These are phyloP conservation scores for Stemphylium lycopersici DNA, from an alignment of 2,329 filamentous ascomycete species.

Conservation along the genomic window DNA sequence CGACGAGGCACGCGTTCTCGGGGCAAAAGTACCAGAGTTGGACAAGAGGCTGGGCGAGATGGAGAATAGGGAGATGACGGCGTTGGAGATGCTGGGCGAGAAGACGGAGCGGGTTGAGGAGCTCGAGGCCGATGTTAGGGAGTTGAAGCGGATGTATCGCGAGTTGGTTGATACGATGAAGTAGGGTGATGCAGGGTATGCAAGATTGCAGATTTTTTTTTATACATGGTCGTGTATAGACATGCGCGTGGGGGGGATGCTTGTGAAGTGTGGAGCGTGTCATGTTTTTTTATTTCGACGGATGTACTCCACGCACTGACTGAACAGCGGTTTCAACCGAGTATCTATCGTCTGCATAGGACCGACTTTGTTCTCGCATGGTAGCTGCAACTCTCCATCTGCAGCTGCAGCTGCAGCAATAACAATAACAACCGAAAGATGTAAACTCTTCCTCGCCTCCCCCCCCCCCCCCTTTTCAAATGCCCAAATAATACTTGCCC, in stretches of 20 bases:
- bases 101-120: slow-evolving; percentile 96
- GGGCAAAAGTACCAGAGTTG: slow-evolving; percentile 66
- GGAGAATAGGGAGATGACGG: slow-evolving; percentile 83
- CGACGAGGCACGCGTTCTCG: slow-evolving; percentile 69
- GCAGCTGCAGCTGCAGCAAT: too few relatives aligned
- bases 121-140: slow-evolving; percentile 82
- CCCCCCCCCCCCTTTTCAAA: slow-evolving; percentile 33
- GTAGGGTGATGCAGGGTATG: too few relatives aligned
- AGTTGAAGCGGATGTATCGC: slow-evolving; percentile 95
- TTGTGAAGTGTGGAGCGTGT: neutral
- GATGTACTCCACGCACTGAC: neutral
- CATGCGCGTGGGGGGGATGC: too few relatives aligned
- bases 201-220: too few relatives aligned
- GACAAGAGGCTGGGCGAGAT: slow-evolving; percentile 72
- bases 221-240: too few relatives aligned
- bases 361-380: neutral
- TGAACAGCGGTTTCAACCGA: neutral
- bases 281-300: too few relatives aligned
- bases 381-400: neutral
- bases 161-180: slow-evolving; percentile 62
- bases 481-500: slow-evolving; percentile 63
- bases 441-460: too few relatives aligned
- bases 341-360: neutral
- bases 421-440: too few relatives aligned
- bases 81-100: slow-evolving; percentile 92